phyloP scores from a whole-genome alignment of 2,329 filamentous ascomycete species.

The Pseudophaeomoniella oleicola region DNA sequence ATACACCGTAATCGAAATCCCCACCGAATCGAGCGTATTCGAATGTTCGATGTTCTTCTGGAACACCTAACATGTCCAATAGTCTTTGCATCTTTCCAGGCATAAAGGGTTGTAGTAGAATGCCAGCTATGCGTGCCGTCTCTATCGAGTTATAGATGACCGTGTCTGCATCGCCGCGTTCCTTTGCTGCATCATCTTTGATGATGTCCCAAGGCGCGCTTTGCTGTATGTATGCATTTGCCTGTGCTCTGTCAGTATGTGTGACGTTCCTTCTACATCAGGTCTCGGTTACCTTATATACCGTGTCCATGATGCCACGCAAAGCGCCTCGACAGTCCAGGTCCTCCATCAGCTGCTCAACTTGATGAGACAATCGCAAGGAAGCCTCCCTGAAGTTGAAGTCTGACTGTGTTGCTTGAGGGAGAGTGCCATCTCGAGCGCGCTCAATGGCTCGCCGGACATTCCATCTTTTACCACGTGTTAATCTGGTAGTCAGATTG shows the following conservation, averaged over 20 bases:
- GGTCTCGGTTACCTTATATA: slow-evolving; percentile 47
- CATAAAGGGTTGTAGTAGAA: slow-evolving; percentile 84
- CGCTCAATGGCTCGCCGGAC: slow-evolving; percentile 42
- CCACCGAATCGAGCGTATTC: slow-evolving; percentile 45
- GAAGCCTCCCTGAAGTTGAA: slow-evolving; percentile 21
- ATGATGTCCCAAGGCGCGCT: slow-evolving; percentile 42
- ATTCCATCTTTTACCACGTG: slow-evolving; percentile 54
- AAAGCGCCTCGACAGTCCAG: slow-evolving; percentile 53
- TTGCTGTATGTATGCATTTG: slow-evolving; percentile 1
- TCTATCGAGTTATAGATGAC: slow-evolving; percentile 61
- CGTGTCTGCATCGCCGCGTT: slow-evolving; percentile 33
- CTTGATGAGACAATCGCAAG: slow-evolving; percentile 22
- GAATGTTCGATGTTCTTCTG: slow-evolving; percentile 44
- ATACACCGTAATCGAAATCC: slow-evolving; percentile 56
- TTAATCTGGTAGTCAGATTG: slow-evolving; percentile 62
- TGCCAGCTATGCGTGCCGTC: slow-evolving; percentile 61
- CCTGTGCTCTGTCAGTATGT: slow-evolving; percentile 1
- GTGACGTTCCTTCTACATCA: too few relatives aligned
- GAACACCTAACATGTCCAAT: slow-evolving; percentile 66
- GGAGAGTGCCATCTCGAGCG: slow-evolving; percentile 12
- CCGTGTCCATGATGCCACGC: slow-evolving; percentile 45
- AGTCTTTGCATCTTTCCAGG: slow-evolving; percentile 59
- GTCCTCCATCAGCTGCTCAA: slow-evolving; percentile 44
- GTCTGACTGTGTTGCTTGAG: slow-evolving; percentile 15
- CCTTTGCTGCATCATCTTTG: slow-evolving; percentile 20